phyloP scores from a whole-genome alignment of 164 flowering plant genomes.

The Taxillus chinensis region DNA sequence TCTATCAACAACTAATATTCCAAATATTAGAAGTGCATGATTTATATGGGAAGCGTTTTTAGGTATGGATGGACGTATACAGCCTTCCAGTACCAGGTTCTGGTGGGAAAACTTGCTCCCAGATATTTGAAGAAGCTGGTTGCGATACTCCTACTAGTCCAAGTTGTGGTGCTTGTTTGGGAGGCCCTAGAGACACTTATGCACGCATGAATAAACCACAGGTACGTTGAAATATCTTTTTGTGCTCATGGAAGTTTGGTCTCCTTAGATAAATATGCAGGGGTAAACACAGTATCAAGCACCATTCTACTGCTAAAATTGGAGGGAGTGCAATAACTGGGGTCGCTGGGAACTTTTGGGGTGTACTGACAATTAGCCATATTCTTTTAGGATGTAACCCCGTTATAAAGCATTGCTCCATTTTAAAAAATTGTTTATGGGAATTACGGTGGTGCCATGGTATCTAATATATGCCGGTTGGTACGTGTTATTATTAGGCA shows the following conservation, averaged over 20 bases:
- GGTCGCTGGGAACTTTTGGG: too few species aligned
- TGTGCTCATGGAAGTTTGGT: not conserved
- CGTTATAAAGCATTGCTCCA: too few species aligned
- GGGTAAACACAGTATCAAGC: too few species aligned
- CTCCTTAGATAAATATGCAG: not conserved
- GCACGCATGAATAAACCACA: constrained; percentile 96
- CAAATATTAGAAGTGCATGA: not conserved
- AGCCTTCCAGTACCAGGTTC: constrained; percentile 81
- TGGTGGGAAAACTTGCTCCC: constrained; percentile 97
- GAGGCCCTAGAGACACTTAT: constrained; percentile 96
- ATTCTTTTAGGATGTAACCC: too few species aligned
- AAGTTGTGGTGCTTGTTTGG: constrained; percentile 93
- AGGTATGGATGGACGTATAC: constrained; percentile 98
- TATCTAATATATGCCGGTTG: too few species aligned
- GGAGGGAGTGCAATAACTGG: too few species aligned
- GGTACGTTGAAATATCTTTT: constrained; percentile 30
- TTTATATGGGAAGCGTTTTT: constrained; percentile 1
- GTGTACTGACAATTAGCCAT: too few species aligned
- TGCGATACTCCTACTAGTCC: constrained; percentile 98
- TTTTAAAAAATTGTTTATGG: too few species aligned
- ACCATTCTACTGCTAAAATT: too few species aligned
- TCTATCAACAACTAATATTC: not conserved
- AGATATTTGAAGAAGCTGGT: constrained; percentile 98
- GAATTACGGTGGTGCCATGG: too few species aligned
- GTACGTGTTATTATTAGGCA: too few species aligned